Base-by-base conservation (phyloP, 2,329 filamentous ascomycete genomes). In the Neofusicoccum umdonicola region DNA sequence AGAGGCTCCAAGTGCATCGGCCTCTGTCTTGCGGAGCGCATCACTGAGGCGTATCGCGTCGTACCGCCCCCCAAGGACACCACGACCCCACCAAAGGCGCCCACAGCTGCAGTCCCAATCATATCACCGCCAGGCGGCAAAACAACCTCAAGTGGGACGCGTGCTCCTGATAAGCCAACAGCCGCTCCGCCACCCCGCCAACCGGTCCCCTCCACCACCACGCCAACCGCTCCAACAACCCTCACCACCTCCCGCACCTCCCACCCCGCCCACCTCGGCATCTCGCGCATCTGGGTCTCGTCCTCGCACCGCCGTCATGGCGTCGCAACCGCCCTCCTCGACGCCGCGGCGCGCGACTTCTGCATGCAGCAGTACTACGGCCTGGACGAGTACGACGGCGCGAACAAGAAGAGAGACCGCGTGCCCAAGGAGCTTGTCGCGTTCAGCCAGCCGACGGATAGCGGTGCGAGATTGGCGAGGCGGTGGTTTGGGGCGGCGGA, bases 241-340 rank as follows among this genome's bases (percentile, higher is more conserved):
- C 77, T 8, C 67, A 81, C 39, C 75, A 76, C 82, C 41, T 77
- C 78, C 60, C 74, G 77, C 31, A 75, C 78, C 51, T 69, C 77
- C 4, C 67, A 80, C 31, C 75, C 80, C 2, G 85, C 83, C 2
- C 78, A 84, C n/a, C 79, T 89, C 62, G 86, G 87, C 17, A 83
- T 90, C 31, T 88, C 87, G 27, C 82, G 88, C 35, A 87, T 90
- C 68, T 90, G 88, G 88, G 87, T 85, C 0, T 86, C 84, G 7
- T 81, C 79, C 5, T 79, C 81, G 1, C 83, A 85, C 65, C 81
- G 87, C 37, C 77, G 84, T 47, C 81, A 83, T 68, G 85, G 86
- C 8, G 82, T 88, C 61, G 87, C 86, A 3, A 81, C 81, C 61
- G 79, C 81, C 63, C 74, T 90, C 51, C 73, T 89, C 17, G 84